A percentile compares a stretch with the other conserved stretches of the same genome.
Evolutionary conservation across 208 protist genomes (phyloP).

Genomic region (Wallacemonas rigidus): DNA sequence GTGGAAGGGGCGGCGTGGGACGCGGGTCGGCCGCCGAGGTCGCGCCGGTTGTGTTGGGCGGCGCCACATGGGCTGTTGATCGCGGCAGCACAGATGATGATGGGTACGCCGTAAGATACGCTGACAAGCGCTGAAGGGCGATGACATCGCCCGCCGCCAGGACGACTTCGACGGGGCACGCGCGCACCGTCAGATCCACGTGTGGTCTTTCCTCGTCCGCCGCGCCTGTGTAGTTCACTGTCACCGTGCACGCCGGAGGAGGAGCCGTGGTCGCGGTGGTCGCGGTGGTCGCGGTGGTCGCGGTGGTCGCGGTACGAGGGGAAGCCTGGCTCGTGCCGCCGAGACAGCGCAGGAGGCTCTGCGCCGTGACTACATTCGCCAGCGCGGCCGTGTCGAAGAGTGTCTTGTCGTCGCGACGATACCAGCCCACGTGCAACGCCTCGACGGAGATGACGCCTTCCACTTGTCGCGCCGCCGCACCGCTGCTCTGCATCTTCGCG

Average conservation of each 20-base stretch:
- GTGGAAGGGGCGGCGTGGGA: too few species aligned
- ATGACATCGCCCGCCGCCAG: conserved; percentile 4
- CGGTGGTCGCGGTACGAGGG: background rate
- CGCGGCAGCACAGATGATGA: background rate
- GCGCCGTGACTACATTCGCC: background rate
- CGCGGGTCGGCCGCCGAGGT: too few species aligned
- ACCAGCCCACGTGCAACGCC: background rate
- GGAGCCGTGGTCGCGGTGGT: too few species aligned
- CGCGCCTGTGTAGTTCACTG: background rate
- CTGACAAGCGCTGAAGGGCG: background rate
- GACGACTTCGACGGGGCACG: background rate
- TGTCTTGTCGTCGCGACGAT: background rate
- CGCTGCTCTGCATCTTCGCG: background rate
- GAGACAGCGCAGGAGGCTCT: background rate
- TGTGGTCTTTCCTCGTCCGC: background rate
- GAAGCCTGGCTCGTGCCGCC: background rate
- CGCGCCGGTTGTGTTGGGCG: too few species aligned
- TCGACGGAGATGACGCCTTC: conserved; percentile 1
- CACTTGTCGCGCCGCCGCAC: background rate
- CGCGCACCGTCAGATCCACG: background rate
- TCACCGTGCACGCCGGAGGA: too few species aligned
- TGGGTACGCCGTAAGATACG: background rate
- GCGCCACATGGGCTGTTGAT: too few species aligned
- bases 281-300: background rate
- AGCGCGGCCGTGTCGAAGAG: background rate